Percentiles rank a stretch among this genome's conserved stretches.
Evolutionary conservation across 169 alveolate genomes (phyloP).

Genomic region (Babesia gibsoni): DNA sequence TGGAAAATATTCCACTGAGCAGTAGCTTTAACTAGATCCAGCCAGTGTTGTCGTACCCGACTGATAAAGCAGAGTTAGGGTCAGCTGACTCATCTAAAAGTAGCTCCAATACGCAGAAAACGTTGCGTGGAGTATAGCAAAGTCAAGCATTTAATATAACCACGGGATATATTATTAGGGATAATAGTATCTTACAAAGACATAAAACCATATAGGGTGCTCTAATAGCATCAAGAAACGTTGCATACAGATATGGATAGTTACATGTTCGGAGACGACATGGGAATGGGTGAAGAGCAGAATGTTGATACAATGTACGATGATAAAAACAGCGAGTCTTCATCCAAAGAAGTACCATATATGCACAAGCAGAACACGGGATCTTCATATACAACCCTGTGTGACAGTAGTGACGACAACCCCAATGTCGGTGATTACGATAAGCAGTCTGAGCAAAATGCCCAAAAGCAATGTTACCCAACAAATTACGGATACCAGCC

Average conservation of each 20-base stretch:
- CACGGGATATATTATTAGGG: too few species aligned
- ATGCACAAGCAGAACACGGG: slow-evolving; percentile 7
- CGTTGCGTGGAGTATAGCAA: too few species aligned
- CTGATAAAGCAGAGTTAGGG: too few species aligned
- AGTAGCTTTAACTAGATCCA: too few species aligned
- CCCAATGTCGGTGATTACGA: neutral
- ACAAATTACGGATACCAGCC: slow-evolving; percentile 25
- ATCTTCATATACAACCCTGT: slow-evolving; percentile 55
- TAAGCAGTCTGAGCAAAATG: neutral
- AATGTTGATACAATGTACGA: neutral
- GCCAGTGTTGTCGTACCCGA: too few species aligned
- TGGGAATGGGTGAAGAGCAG: neutral
- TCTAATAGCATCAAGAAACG: too few species aligned
- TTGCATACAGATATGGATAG: neutral
- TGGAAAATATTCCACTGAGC: too few species aligned
- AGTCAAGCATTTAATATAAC: too few species aligned
- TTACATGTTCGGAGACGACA: neutral
- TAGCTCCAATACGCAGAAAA: too few species aligned
- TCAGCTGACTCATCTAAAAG: too few species aligned
- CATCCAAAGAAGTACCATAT: neutral
- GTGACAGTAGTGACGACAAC: slow-evolving; percentile 57
- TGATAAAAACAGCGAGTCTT: neutral
- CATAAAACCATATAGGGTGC: too few species aligned
- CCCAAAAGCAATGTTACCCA: slow-evolving; percentile 2
- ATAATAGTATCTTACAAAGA: too few species aligned